These are phyloP conservation scores for Sphaceloma murrayae DNA, from an alignment of 2,329 filamentous ascomycete species.

Conservation along the genomic window DNA sequence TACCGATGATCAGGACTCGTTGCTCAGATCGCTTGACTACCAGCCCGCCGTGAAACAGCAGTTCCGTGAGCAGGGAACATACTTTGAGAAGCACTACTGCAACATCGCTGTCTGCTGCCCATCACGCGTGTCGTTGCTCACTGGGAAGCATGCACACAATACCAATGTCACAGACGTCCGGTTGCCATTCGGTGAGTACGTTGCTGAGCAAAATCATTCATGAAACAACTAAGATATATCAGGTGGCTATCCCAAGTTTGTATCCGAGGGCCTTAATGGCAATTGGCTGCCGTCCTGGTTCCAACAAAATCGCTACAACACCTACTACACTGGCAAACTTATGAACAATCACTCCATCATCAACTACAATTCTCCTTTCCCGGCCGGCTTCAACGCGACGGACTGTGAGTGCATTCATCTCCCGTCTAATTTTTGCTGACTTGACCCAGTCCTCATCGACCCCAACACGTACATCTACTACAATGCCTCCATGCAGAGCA, in stretches of 20 bases:
- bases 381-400: constrained; percentile 48
- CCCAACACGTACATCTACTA: constrained; percentile 60
- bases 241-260: constrained; percentile 57
- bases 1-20: constrained; percentile 58
- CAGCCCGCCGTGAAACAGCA: constrained; percentile 50
- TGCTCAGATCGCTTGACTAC: constrained; percentile 52
- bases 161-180: constrained; percentile 54
- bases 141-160: constrained; percentile 57
- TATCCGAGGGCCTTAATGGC: constrained; percentile 54
- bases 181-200: constrained; percentile 39
- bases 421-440: background rate
- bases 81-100: constrained; percentile 52
- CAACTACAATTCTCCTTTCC: constrained; percentile 52
- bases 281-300: constrained; percentile 62
- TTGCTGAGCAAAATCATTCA: constrained; percentile 19
- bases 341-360: constrained; percentile 53
- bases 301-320: constrained; percentile 57
- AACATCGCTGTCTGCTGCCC: constrained; percentile 58
- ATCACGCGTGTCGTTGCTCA: constrained; percentile 54
- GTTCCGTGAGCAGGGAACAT: constrained; percentile 48
- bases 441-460: constrained; percentile 41
- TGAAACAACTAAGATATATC: too few species aligned
- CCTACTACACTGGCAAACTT: constrained; percentile 62
- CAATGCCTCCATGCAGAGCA: constrained; percentile 53
- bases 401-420: constrained; percentile 16